Base-by-base conservation (phyloP, 768 basidiomycete species). In the Rhodotorula toruloides region DNA sequence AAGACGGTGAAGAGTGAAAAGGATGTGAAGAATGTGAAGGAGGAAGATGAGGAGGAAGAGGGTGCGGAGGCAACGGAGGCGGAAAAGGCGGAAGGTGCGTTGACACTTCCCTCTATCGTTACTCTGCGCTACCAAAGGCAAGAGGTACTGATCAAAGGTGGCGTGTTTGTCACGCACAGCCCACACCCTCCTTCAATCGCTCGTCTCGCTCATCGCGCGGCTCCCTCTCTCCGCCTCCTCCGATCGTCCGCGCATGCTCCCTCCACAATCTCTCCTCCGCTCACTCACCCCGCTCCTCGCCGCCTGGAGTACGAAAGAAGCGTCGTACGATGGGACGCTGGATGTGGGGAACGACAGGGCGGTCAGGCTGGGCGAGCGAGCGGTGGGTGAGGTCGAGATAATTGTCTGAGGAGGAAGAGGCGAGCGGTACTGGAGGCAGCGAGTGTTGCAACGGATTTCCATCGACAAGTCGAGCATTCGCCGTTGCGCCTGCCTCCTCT, bases 31-130 rank as follows among this genome's bases (percentile, higher is more conserved):
- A 34, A 22, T 37, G 58, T 31, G 19, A 14, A 21, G 19, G 21
- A 0, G 16, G 44, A 27, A 47, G 54, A 36, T 21, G 50, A 25
- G 25, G 40, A 2, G 6, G 42, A n/a, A 7, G 46, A 16, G n/a
- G 43, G 44, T 4, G 29, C 12, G 34, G 60, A 43, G 34, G 32
- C 25, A 10, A 47, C 14, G 50, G 47, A n/a, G 27, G 61, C 27
- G 36, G 48, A 66, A 40, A 47, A 40, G 43, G 42, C 53, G 46
- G 65, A 67, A 29, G 65, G 65, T 67, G 19, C 37, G 65, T 47
- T 36, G 2, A 4, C 10, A 19, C 29, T 27, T 31, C 17, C 48
- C 14, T 16, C 40, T 9, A 7, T 50, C 27, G 17, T 1, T 13
- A 37, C 31, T 27, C 31, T n/a, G 29, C 48, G n/a, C n/a, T n/a